Conservation (phyloP, 768 basidiomycete species). For the Psilocybe cyanescens region DNA sequence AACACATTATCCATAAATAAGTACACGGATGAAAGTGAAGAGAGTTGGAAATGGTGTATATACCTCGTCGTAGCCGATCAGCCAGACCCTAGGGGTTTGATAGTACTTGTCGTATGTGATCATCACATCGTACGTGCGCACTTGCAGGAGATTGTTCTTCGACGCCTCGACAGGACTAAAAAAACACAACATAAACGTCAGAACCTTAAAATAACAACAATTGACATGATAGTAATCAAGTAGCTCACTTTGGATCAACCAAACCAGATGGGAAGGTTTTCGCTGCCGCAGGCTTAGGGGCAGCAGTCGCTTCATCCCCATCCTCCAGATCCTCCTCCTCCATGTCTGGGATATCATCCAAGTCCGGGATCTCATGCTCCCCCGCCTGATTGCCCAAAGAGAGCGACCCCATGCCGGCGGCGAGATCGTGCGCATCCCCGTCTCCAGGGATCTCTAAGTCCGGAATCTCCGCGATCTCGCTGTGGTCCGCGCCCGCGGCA, state of each 20-base stretch:
- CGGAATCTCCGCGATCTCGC: conserved; percentile 83
- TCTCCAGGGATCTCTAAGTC: conserved; percentile 69
- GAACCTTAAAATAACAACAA: neutral
- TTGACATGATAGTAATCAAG: conserved; percentile 6
- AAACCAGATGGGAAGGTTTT: conserved; percentile 21
- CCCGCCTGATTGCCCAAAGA: conserved; percentile 35
- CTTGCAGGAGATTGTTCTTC: conserved; percentile 87
- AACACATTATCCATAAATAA: conserved; percentile 11
- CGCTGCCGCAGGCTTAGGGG: conserved; percentile 46
- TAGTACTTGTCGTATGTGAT: conserved; percentile 99
- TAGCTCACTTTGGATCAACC: conserved; percentile 52
- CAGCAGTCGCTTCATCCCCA: conserved; percentile 84
- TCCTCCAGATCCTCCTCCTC: conserved; percentile 84
- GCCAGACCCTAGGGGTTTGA: conserved; percentile 97
- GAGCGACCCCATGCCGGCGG: conserved; percentile 47
- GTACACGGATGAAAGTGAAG: neutral
- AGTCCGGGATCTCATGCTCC: conserved; percentile 74
- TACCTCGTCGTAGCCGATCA: conserved; percentile 97
- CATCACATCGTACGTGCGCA: conserved; percentile 99
- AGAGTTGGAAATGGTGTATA: neutral
- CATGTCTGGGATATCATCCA: conserved; percentile 99
- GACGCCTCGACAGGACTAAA: conserved; percentile 64
- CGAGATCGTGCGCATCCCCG: conserved; percentile 45
- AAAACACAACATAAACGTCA: conserved; percentile 5
- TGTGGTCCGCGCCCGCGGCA: conserved; percentile 54